Conservation (phyloP, 2,329 filamentous ascomycete genomes). For the Dactylellina leptospora region DNA sequence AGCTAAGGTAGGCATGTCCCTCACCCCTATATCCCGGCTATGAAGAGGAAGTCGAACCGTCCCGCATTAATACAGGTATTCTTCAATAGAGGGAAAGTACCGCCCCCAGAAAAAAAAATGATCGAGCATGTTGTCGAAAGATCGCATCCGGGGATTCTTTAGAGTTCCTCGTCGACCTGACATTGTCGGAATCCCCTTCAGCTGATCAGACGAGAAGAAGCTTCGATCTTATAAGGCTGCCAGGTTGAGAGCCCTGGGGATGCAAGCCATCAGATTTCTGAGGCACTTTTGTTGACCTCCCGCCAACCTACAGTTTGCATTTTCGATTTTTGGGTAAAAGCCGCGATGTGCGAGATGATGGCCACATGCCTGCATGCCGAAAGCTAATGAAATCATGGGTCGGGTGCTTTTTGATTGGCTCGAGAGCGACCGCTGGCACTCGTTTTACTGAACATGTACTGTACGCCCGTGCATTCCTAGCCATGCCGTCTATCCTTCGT, state of each 20-base stretch:
- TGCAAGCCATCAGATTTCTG: constrained; percentile 27
- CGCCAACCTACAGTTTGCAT: constrained; percentile 5
- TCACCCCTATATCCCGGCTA: constrained; percentile 25
- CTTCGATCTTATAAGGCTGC: constrained; percentile 47
- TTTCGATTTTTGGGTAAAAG: constrained; percentile 44
- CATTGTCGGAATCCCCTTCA: constrained; percentile 6
- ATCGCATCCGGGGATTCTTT: background rate
- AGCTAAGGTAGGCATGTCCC: constrained; percentile 13
- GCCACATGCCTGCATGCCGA: constrained; percentile 41
- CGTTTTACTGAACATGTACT: background rate
- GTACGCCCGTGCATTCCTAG: constrained; percentile 40
- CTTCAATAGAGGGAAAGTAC: background rate
- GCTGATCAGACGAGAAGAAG: constrained; percentile 12
- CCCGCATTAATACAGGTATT: background rate
- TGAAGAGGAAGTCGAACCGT: background rate
- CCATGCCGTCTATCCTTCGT: background rate
- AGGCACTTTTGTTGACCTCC: constrained; percentile 31
- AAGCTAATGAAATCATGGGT: constrained; percentile 43
- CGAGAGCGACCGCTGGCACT: constrained; percentile 15
- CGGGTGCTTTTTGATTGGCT: constrained; percentile 51
- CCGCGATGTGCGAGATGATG: constrained; percentile 51
- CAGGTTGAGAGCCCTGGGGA: constrained; percentile 9
- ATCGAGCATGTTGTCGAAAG: background rate
- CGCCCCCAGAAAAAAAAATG: background rate
- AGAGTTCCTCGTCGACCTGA: background rate